A percentile compares a stretch with the other conserved stretches of the same genome.
Conservation (phyloP, 192 early-diverging fungal genomes). For the Pilobolus umbonatus region DNA sequence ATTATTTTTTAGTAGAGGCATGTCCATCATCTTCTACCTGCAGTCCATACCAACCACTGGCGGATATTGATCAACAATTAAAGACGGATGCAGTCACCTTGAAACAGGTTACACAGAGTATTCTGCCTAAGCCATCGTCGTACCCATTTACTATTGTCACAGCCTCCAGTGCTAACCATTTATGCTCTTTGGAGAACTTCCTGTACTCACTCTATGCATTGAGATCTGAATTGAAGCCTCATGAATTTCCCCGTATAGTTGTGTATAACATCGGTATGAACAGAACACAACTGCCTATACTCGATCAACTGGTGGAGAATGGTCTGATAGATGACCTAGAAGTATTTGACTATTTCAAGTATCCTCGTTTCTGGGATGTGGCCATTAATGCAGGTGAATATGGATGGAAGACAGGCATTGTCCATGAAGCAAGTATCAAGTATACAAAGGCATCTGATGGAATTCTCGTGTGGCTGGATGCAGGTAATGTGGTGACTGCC, state of each 20-base stretch:
- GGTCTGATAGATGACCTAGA: slow-evolving; percentile 42
- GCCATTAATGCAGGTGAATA: slow-evolving; percentile 45
- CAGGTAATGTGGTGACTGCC: slow-evolving; percentile 39
- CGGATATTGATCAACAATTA: not conserved
- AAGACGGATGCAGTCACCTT: not conserved
- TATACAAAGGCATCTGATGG: slow-evolving; percentile 27
- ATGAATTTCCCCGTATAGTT: slow-evolving; percentile 39
- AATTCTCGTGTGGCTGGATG: slow-evolving; percentile 47
- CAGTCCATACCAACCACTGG: not conserved
- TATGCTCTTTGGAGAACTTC: slow-evolving; percentile 48
- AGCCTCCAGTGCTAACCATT: slow-evolving; percentile 49
- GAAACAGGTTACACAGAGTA: not conserved
- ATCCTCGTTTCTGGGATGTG: slow-evolving; percentile 52
- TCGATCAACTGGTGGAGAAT: slow-evolving; percentile 39
- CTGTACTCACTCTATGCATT: slow-evolving; percentile 40
- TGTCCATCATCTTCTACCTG: not conserved
- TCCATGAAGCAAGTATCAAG: slow-evolving; percentile 41
- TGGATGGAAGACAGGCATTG: slow-evolving; percentile 52
- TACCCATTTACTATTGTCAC: slow-evolving; percentile 46
- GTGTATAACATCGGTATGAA: slow-evolving; percentile 53
- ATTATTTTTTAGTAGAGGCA: not conserved
- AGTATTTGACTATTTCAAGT: slow-evolving; percentile 38
- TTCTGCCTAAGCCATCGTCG: not conserved
- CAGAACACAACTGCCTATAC: slow-evolving; percentile 31
- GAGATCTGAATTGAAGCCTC: slow-evolving; percentile 14